phyloP scores from a whole-genome alignment of 495 filamentous ascomycete species.

The Filosporella fistucella region DNA sequence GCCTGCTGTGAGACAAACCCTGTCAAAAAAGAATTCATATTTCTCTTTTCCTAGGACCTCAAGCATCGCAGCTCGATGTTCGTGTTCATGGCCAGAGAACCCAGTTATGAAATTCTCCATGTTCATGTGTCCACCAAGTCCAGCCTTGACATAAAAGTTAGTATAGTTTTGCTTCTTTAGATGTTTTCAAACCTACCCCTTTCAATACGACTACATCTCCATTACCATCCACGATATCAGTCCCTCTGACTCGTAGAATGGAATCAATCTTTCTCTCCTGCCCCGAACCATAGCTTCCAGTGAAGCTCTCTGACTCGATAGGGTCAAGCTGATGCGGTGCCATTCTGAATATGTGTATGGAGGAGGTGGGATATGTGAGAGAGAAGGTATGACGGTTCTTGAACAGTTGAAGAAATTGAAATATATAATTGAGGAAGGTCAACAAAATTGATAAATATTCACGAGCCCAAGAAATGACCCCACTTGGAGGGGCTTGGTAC shows the following conservation, averaged over 20 bases:
- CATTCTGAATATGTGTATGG: not conserved
- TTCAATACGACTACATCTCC: constrained; percentile 43
- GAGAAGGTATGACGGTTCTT: no score
- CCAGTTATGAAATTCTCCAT: constrained; percentile 70
- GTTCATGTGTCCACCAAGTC: constrained; percentile 33
- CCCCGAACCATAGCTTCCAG: no score
- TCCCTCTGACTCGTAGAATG: constrained; percentile 37
- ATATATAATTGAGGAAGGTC: no score
- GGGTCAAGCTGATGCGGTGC: not conserved
- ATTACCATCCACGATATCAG: constrained; percentile 41
- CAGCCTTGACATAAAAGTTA: constrained; percentile 6
- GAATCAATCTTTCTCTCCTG: constrained; percentile 8
- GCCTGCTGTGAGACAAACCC: constrained; percentile 23
- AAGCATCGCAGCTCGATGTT: constrained; percentile 51
- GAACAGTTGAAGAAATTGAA: no score
- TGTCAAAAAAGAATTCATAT: constrained; percentile 41
- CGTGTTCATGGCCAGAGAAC: constrained; percentile 54
- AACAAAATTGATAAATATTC: no score
- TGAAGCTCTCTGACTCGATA: not conserved
- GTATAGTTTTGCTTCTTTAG: no score
- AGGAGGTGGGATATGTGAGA: not conserved
- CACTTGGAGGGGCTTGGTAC: no score
- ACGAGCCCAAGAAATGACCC: no score
- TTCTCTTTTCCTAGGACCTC: constrained; percentile 47
- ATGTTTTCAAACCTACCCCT: constrained; percentile 25